Evolutionary conservation across 257 asterid genomes (phyloP).

Genomic region (Solanum clarkiae): DNA sequence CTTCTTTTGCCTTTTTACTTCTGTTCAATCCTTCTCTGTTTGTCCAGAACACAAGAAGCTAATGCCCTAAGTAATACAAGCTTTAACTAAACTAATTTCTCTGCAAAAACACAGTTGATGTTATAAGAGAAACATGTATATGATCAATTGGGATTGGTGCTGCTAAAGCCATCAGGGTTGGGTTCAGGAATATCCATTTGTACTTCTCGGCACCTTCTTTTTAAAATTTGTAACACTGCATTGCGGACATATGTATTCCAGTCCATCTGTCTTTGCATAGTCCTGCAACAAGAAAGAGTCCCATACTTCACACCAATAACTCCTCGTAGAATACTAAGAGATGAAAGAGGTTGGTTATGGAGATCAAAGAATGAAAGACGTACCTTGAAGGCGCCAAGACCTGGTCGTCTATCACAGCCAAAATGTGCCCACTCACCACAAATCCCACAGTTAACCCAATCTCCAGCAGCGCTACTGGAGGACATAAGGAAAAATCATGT

Average conservation of each 20-base stretch:
- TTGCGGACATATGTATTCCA: slow-evolving; percentile 97
- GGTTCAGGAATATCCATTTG: slow-evolving; percentile 59
- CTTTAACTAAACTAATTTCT: neutral
- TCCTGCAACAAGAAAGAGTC: slow-evolving; percentile 38
- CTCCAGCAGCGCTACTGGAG: slow-evolving; percentile 98
- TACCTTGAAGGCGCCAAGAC: slow-evolving; percentile 98
- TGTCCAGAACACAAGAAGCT: neutral
- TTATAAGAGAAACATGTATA: neutral
- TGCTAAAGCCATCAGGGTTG: neutral
- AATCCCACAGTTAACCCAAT: slow-evolving; percentile 96
- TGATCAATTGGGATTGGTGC: neutral
- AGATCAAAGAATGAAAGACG: neutral
- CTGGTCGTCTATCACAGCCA: slow-evolving; percentile 93
- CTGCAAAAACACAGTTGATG: neutral
- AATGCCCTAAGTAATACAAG: neutral
- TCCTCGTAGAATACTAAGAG: neutral
- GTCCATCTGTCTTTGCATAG: slow-evolving; percentile 97
- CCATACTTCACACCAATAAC: neutral
- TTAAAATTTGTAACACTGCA: slow-evolving; percentile 78
- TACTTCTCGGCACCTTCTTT: slow-evolving; percentile 64
- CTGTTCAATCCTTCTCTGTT: neutral
- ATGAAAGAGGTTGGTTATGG: neutral
- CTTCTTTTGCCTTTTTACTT: neutral
- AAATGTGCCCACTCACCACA: slow-evolving; percentile 99
- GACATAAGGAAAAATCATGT: slow-evolving; percentile 9